phyloP scores from a whole-genome alignment of 441 rosid species.

The Melastoma candidum region DNA sequence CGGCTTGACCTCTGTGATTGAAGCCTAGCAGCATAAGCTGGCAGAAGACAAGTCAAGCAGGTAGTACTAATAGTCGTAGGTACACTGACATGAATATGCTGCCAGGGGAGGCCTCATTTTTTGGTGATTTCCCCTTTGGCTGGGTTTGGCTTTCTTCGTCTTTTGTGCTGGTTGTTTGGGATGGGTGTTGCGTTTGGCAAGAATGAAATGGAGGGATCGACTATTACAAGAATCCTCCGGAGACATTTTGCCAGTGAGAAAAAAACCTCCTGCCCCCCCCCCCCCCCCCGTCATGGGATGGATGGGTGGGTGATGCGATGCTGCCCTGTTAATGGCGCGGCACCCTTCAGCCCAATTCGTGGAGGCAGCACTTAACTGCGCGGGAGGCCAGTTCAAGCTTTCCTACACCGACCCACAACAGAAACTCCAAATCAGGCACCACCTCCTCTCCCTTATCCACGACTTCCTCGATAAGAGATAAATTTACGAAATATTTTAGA shows the following conservation, averaged over 20 bases:
- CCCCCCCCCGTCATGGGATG: too few relatives aligned
- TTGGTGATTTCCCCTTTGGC: conserved; percentile 20
- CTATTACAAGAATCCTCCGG: too few relatives aligned
- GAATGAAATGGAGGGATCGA: too few relatives aligned
- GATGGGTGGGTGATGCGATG: too few relatives aligned
- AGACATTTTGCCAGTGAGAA: too few relatives aligned
- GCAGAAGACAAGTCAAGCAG: conserved; percentile 9
- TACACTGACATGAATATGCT: not conserved
- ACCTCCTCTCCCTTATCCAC: conserved; percentile 37
- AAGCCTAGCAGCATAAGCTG: conserved; percentile 11
- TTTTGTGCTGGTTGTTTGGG: too few relatives aligned
- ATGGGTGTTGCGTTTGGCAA: too few relatives aligned
- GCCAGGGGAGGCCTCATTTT: too few relatives aligned
- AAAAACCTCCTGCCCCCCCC: too few relatives aligned
- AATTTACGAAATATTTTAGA: too few relatives aligned
- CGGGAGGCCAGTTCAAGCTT: conserved; percentile 22
- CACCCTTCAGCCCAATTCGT: conserved; percentile 31
- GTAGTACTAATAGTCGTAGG: conserved; percentile 9
- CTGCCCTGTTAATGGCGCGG: conserved; percentile 26
- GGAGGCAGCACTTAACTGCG: conserved; percentile 38
- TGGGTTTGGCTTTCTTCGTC: too few relatives aligned
- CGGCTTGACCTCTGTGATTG: conserved; percentile 45
- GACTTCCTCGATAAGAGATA: conserved; percentile 23
- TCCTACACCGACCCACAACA: conserved; percentile 50
- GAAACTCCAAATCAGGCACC: conserved; percentile 40